Evolutionary conservation across 805 yeast genomes (phyloP), one percentile per base, ranked within the genome.

Genomic region (Candida golubevii): DNA sequence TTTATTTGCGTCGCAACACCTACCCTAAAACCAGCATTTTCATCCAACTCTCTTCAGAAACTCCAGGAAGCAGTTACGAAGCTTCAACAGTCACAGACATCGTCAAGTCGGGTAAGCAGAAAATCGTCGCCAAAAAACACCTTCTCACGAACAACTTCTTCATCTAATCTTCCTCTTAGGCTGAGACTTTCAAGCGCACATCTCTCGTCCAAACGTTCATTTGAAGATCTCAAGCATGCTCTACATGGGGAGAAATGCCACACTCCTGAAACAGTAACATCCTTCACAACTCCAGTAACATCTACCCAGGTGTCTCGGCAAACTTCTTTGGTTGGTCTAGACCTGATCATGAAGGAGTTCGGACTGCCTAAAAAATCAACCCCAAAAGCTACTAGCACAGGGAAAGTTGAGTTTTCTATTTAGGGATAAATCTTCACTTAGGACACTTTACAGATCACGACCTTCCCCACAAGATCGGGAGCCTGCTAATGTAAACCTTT

Each of bases 1-100:
- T 77, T 65, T 41, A 32, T 62, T 6, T 38, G 44, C 23, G 35
- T 36, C 8, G 29, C 26, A 11, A 8, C 23, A 29, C 27, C 41
- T 13, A 15, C 27, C 8, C 18, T 46, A 8, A 35, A 43, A 29
- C 49, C 49, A 9, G 48, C 47, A 12, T 41, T 49, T 23, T 51
- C 55, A 10, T 42, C 40, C 14, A 42, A 49, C 10, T 52, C 56
- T 0, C 39, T 50, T 7, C 46, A 36, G n/a, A 39, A 42, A 11
- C 49, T 54, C 5, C 56, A 50, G 9, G 55, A 50, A 14, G 50
- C 55, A 7, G 50, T 48, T 34, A 33, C 42, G 43, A 50, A 46
- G 15, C 38, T 53, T 13, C 55, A 45, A 30, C 41, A 45, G 10
- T 48, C 54, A 3, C 42, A 51, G 28, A 48, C 44, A 39, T 15